A percentile compares a stretch with the other conserved stretches of the same genome.
These are phyloP conservation scores for Leccinum imitatum DNA, from an alignment of 768 basidiomycete species.

Conservation along the genomic window DNA sequence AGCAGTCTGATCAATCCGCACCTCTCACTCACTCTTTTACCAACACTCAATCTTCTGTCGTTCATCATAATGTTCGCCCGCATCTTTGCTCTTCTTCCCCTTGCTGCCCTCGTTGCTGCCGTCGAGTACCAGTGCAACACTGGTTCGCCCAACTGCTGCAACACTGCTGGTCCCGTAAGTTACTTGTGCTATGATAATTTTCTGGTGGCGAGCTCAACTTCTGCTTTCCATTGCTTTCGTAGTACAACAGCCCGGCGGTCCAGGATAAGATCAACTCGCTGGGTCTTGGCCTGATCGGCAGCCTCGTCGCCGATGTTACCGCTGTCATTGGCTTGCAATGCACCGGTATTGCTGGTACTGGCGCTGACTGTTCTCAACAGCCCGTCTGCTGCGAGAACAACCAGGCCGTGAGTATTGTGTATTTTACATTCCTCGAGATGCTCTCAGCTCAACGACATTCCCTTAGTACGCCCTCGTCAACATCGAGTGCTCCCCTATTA, in stretches of 20 bases:
- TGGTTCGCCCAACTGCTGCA: neutral
- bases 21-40: neutral
- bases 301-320: rapidly evolving
- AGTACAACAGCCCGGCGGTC: neutral
- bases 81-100: neutral
- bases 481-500: neutral
- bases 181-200: neutral
- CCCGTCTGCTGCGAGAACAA: neutral
- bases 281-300: neutral
- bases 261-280: rapidly evolving
- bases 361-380: neutral
- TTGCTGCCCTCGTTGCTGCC: neutral
- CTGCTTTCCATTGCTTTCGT: neutral
- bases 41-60: neutral
- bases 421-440: neutral
- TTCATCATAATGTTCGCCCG: neutral
- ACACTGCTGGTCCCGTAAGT: neutral
- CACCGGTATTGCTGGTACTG: neutral
- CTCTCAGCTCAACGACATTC: neutral
- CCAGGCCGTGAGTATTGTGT: neutral
- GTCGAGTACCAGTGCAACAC: neutral
- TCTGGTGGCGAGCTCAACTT: neutral
- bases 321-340: neutral
- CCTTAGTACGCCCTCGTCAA: neutral
- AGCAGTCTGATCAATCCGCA: neutral